Conservation (phyloP, 139 green algal species). For the Pleodorina starrii region DNA sequence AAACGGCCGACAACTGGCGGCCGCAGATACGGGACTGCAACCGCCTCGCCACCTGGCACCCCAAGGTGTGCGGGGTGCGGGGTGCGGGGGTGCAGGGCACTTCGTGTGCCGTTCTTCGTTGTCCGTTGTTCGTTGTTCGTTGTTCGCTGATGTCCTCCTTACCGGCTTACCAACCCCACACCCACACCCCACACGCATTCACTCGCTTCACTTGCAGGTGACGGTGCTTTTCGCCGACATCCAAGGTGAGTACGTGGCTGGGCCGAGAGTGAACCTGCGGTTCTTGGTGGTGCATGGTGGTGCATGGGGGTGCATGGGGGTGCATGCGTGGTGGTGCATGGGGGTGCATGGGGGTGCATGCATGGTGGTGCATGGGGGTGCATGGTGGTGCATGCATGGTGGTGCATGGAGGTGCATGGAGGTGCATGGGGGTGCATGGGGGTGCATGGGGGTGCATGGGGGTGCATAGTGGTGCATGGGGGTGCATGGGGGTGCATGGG, state of each 20-base stretch:
- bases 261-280: background rate
- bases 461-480: too few relatives aligned
- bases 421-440: too few relatives aligned
- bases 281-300: background rate
- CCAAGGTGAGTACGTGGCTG: background rate
- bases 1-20: background rate
- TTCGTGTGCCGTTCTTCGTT: background rate
- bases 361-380: background rate
- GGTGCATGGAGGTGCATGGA: background rate
- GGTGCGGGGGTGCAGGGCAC: background rate
- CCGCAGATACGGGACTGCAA: slow-evolving; percentile 22
- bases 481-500: too few relatives aligned
- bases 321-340: background rate
- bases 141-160: background rate
- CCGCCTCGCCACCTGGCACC: slow-evolving; percentile 25
- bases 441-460: too few relatives aligned
- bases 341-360: background rate
- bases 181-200: background rate
- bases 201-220: background rate
- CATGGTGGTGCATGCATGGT: background rate
- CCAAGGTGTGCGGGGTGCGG: background rate
- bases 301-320: background rate
- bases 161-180: background rate
- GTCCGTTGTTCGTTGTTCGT: background rate
- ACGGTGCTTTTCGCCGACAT: slow-evolving; percentile 34